Base-by-base conservation (phyloP, 2,329 filamentous ascomycete genomes). In the Ophiostoma ulmi region DNA sequence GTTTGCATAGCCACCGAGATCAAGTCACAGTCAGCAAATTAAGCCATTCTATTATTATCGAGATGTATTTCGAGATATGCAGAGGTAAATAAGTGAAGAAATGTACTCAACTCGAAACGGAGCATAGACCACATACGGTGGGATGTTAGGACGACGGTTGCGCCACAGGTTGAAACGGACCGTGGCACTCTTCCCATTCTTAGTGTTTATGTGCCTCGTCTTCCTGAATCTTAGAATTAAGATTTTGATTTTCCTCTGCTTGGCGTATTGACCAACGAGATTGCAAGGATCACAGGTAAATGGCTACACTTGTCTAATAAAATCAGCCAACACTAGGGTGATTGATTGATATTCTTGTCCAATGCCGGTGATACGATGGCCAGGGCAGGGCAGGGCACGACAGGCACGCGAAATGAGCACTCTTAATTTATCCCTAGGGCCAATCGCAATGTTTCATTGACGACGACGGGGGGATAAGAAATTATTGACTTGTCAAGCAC, bases 371-470 rank as follows among this genome's bases (percentile, higher is more conserved):
- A 58, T 58, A 58, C 52, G n/a, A 58, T 58, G 67, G 20, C 36
- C 39, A 48, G 11, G 39, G 13, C 38, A 48, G 11, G 39, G 13
- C 38, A 48, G 17, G n/a, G 58, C 52, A 61, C 52, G 52, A 26
- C 58, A 69, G 26, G 63, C 61, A 70, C 63, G 48, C 63, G 69
- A 70, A 70, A 70, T 70, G 69, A 70, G 55, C 26, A 20, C 67
- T 39, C 61, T 35, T 52, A 13, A 36, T 38, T 5, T 17, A 44
- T 52, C 69, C 63, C 41, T 70, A 26, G 69, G n/a, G 35, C 69
- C 69, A 70, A 70, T 70, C 41, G 69, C 14, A 26, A 31, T 66
- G n/a, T 35, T 48, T 39, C 69, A 17, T 11, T 1, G n/a, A 26
- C 26, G n/a, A 26, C n/a, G n/a, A 58, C 31, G 52, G n/a, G 52